Evolutionary conservation across 2,329 filamentous ascomycete genomes (phyloP), one percentile per base, ranked within the genome.

Genomic region (Ustulina deusta): DNA sequence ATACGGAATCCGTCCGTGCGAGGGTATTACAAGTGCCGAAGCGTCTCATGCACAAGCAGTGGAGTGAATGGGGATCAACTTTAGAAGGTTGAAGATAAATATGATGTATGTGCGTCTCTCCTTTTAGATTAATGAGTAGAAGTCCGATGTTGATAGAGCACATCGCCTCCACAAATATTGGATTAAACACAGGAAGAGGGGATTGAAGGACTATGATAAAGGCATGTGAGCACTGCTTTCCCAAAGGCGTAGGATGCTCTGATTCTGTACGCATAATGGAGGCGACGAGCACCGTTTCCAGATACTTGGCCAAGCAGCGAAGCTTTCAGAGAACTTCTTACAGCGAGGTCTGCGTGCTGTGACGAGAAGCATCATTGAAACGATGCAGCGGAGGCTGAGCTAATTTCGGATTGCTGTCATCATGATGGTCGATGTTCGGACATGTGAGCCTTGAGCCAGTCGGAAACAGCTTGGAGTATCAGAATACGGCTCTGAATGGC

Each of bases 381-480:
- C 63, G 42, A 32, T 44, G 59, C 63, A 58, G 69, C 48, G 61
- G 64, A 62, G 64, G 66, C 29, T 48, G 57, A 68, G 64, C 54
- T 68, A 69, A 72, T 66, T 68, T 69, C 72, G 61, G 68, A 44
- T 61, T 46, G 6, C 25, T 5, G 22, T 29, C 54, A 20, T 54
- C 46, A 48, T 1, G 11, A 13, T 36, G 15, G 46, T 36, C 48
- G 44, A 46, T 10, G n/a, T 56, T 51, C 36, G 27, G 54, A 40
- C 32, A 27, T 55, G 46, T 34, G 54, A 59, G 52, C 32, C 44
- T 64, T 44, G 60, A 42, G 54, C 59, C 42, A 56, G 63, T 69
- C 56, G 65, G 54, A 72, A 72, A 71, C 69, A 51, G 49, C 51
- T 64, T 61, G 63, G 71, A 61, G 74, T 75, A 56, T 75, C 74